phyloP scores from a whole-genome alignment of 345 rosid genomes.

The Salix arbutifolia region DNA sequence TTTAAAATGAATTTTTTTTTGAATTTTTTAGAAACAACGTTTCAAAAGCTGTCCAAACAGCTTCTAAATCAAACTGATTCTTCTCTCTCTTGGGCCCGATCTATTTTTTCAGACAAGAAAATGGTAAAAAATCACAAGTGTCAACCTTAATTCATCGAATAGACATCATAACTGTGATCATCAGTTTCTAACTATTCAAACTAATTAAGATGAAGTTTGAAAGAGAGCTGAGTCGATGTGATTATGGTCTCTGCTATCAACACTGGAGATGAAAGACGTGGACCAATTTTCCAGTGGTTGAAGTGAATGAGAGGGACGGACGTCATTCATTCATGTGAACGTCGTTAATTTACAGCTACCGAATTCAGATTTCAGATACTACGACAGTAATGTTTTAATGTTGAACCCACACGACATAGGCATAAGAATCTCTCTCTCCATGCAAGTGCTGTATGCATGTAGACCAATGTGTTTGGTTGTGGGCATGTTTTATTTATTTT shows the following conservation, averaged over 20 bases:
- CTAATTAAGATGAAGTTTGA: not conserved
- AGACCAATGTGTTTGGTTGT: slow-evolving; percentile 1
- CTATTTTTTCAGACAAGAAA: no score
- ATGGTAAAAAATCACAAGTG: no score
- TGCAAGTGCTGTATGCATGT: not conserved
- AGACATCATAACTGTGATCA: no score
- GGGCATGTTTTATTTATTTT: no score
- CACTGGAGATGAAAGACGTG: slow-evolving; percentile 31
- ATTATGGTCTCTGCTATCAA: slow-evolving; percentile 24
- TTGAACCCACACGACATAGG: slow-evolving; percentile 6
- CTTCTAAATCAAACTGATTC: no score
- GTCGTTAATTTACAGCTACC: slow-evolving; percentile 39
- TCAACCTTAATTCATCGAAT: no score
- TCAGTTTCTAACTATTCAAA: not conserved
- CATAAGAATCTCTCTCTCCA: not conserved
- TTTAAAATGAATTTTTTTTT: no score
- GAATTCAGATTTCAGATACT: slow-evolving; percentile 25
- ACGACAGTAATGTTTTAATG: slow-evolving; percentile 11
- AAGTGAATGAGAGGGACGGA: slow-evolving; percentile 30
- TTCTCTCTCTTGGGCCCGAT: no score
- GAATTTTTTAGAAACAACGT: no score
- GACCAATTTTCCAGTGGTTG: slow-evolving; percentile 33
- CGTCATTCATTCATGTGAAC: slow-evolving; percentile 44
- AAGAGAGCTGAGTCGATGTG: not conserved
- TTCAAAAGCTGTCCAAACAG: no score